phyloP scores from a whole-genome alignment of 108 stramenopile genomes.

The Cyclotella atomus region DNA sequence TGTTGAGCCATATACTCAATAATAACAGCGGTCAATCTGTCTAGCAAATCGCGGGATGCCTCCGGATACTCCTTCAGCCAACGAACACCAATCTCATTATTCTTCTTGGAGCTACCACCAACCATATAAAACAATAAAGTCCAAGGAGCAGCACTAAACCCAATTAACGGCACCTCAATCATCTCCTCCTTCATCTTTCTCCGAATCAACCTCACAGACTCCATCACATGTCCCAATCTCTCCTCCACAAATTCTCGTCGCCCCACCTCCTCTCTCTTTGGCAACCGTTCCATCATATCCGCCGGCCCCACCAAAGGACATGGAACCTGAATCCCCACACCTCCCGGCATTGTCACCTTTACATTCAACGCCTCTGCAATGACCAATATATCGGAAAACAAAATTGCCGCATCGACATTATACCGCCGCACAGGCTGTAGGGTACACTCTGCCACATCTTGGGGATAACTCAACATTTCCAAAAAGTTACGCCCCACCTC shows the following conservation, averaged over 20 bases:
- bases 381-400: constrained; percentile 96
- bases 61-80: constrained; percentile 86
- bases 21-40: constrained; percentile 85
- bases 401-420: constrained; percentile 93
- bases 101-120: constrained; percentile 92
- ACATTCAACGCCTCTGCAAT: constrained; percentile 89
- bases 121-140: constrained; percentile 97
- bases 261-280: constrained; percentile 57
- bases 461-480: constrained; percentile 85
- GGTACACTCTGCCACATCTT: constrained; percentile 95
- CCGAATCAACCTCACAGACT: constrained; percentile 76
- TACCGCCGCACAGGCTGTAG: constrained; percentile 93
- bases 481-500: constrained; percentile 87
- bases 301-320: constrained; percentile 77
- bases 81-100: constrained; percentile 76
- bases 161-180: constrained; percentile 88
- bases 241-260: constrained; percentile 73
- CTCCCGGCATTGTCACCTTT: constrained; percentile 94
- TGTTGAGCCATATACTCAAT: constrained; percentile 94
- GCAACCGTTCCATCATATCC: constrained; percentile 80
- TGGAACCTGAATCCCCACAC: constrained; percentile 92
- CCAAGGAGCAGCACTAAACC: constrained; percentile 96
- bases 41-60: constrained; percentile 74
- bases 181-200: constrained; percentile 81
- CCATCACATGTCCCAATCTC: constrained; percentile 87